phyloP scores from a whole-genome alignment of 1,284 basidiomycete species.

The Cryptococcus sp. region DNA sequence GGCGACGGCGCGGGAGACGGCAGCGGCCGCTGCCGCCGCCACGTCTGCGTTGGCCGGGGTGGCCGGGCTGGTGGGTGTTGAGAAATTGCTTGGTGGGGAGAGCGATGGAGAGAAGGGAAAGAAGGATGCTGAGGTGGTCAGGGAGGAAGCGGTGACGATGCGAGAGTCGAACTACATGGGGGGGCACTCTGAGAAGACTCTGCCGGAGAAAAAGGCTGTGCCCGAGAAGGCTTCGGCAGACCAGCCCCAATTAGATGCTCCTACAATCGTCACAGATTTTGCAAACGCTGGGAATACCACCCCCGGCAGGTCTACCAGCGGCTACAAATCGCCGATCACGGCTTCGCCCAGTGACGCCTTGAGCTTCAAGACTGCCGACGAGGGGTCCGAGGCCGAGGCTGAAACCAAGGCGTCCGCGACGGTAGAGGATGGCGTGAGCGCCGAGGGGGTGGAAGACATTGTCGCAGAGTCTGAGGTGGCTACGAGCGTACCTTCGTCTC shows the following conservation, averaged over 20 bases:
- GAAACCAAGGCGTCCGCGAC: neutral
- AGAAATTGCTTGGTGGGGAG: neutral
- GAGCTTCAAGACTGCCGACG: constrained; percentile 21
- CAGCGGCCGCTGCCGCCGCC: neutral
- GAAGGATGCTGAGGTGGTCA: neutral
- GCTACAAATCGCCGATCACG: neutral
- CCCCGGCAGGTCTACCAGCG: neutral
- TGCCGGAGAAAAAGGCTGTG: neutral
- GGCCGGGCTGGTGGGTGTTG: no score
- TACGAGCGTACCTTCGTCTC: no score
- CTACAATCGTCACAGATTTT: neutral
- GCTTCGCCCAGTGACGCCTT: constrained; percentile 4
- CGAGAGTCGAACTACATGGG: neutral
- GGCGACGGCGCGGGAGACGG: neutral
- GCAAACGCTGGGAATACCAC: neutral
- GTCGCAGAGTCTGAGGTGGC: no score
- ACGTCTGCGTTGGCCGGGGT: neutral
- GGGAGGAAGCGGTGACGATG: neutral
- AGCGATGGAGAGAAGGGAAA: constrained; percentile 1
- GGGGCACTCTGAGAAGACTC: neutral
- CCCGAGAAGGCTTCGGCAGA: neutral
- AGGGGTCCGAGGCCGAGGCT: constrained; percentile 1
- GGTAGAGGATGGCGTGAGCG: no score
- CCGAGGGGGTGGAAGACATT: no score
- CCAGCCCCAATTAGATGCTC: neutral